Percentiles rank a stretch among this genome's conserved stretches.
Evolutionary conservation across 768 basidiomycete species (phyloP).

Genomic region (Suillus decipiens): DNA sequence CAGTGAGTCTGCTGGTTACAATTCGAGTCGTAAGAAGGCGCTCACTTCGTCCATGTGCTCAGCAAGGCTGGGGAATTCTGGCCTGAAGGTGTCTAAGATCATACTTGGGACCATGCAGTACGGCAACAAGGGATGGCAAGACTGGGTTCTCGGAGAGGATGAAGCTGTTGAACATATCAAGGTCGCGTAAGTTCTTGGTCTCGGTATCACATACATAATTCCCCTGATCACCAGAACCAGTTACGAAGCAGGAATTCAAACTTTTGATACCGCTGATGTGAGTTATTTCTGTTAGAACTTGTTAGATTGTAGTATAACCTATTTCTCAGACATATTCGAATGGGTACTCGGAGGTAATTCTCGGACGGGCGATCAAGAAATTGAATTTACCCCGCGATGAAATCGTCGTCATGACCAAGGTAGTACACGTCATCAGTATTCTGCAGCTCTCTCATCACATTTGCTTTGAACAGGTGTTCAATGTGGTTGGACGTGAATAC

Average conservation of each 20-base stretch:
- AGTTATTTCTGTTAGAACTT: conserved; percentile 10
- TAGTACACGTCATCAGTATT: conserved; percentile 18
- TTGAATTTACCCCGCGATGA: conserved; percentile 69
- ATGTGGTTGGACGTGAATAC: conserved; percentile 33
- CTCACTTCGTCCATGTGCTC: conserved; percentile 1
- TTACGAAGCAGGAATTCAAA: conserved; percentile 38
- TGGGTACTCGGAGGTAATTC: conserved; percentile 62
- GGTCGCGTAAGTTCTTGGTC: conserved; percentile 39
- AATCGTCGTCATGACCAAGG: conserved; percentile 80
- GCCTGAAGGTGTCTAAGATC: conserved; percentile 51
- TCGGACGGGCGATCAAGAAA: conserved; percentile 73
- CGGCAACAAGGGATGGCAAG: conserved; percentile 49
- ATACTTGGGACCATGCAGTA: conserved; percentile 54
- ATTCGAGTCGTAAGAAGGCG: background rate
- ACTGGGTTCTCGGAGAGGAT: conserved; percentile 53
- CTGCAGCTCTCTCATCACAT: background rate
- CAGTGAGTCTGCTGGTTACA: conserved; percentile 24
- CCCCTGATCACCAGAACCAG: conserved; percentile 17
- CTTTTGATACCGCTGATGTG: conserved; percentile 38
- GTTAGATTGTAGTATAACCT: background rate
- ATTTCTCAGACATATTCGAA: conserved; percentile 60
- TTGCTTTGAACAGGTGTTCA: conserved; percentile 38
- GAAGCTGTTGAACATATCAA: conserved; percentile 47
- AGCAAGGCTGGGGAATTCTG: conserved; percentile 49
- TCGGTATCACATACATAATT: background rate